Evolutionary conservation across 169 alveolate genomes (phyloP), one percentile per base, ranked within the genome.

Genomic region (Sarcocystis neurona): DNA sequence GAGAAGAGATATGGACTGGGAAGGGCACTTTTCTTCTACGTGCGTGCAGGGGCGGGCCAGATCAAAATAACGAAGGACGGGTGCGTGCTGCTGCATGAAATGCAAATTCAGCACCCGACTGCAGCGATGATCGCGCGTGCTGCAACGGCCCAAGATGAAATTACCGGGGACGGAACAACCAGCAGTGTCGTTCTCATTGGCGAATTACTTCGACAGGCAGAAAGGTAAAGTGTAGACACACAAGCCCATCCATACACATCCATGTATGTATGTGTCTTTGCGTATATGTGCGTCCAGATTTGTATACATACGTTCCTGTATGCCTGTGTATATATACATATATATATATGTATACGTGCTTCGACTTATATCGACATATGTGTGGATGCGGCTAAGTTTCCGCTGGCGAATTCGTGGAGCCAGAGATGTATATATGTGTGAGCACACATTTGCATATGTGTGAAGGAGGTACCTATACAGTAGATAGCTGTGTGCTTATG

Each of bases 91-190:
- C 96, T 98, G 72, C 97, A 98, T 78, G 99, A 98, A 87, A 98
- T 98, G 99, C 97, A 97, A 96, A 98, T 98, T 58, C 98, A 98
- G 89, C 99, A 98, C 94, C 99, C 99, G 10, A 98, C 99, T 8
- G 99, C 99, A 20, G 97, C 99, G 88, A 98, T 98, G 99, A 97
- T 98, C 75, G 99, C 99, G 53, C 94, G 99, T 86, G 99, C 99
- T 32, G 98, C 99, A 37, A 97, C 99, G 12, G 99, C 99, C 44
- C 98, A 98, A 95, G 99, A 98, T 93, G 99, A 98, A 82, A 98
- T 97, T 39, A 98, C 98, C 37, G 99, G 93, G 0, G 99, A 98
- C 92, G 99, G 99, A 4, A 98, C 99, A 43, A 97, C 99, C 53
- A 96, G 99, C 47, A 97, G 96, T 90, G 99, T 98, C 56, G 94